Conservation (phyloP, 305 asterid genomes). For the Petunia hybrid region DNA sequence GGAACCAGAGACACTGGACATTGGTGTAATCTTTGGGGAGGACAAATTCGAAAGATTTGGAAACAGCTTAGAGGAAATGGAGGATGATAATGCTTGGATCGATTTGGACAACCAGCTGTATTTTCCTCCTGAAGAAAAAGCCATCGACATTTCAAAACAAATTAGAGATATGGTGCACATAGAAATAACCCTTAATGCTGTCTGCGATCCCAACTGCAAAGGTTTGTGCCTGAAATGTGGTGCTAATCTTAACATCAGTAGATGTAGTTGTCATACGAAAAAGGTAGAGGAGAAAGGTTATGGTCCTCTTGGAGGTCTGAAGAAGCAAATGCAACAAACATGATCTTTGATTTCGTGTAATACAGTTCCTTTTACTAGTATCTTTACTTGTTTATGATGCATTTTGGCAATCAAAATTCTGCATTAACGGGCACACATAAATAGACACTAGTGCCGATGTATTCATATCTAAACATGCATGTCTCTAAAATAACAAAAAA, state of each 20-base stretch:
- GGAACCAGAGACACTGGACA: constrained; percentile 70
- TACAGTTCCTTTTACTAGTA: neutral
- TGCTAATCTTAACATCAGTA: constrained; percentile 61
- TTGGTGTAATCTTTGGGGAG: constrained; percentile 68
- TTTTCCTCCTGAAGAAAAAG: constrained; percentile 68
- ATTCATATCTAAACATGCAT: no score
- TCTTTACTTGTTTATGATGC: no score
- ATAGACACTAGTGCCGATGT: no score
- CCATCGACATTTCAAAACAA: constrained; percentile 84
- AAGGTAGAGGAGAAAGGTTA: constrained; percentile 48
- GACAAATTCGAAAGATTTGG: constrained; percentile 44
- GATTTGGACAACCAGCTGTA: constrained; percentile 79
- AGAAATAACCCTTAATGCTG: constrained; percentile 75
- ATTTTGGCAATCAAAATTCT: no score
- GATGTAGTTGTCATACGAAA: constrained; percentile 53
- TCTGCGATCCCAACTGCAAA: constrained; percentile 74
- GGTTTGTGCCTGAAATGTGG: constrained; percentile 87
- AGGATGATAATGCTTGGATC: constrained; percentile 54
- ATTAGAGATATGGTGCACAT: constrained; percentile 86
- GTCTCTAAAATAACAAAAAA: no score
- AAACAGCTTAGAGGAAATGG: constrained; percentile 38
- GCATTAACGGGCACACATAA: no score
- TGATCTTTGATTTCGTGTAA: constrained; percentile 34
- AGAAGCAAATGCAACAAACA: constrained; percentile 70
- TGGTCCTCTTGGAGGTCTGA: constrained; percentile 79